Evolutionary conservation across 2,329 filamentous ascomycete genomes (phyloP).

Genomic region (Sclerotinia borealis): DNA sequence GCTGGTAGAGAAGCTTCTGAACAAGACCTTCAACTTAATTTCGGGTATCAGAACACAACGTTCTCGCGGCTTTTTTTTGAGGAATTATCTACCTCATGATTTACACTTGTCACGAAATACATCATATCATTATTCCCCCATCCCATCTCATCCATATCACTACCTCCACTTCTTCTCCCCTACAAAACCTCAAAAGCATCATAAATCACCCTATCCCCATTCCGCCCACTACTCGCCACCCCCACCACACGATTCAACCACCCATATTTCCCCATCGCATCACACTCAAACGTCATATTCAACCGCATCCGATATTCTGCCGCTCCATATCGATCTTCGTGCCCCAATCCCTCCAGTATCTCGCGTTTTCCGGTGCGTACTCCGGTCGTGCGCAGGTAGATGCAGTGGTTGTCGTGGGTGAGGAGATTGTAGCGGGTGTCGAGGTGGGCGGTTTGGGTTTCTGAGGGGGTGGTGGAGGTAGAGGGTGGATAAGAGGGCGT

Average conservation of each 20-base stretch:
- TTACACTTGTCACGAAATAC: no score
- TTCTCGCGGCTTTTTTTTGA: neutral
- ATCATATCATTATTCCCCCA: neutral
- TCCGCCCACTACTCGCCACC: slow-evolving; percentile 16
- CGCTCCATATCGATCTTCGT: neutral
- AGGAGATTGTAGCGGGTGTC: neutral
- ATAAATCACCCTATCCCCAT: slow-evolving; percentile 15
- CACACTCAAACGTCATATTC: slow-evolving; percentile 29
- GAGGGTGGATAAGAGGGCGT: slow-evolving; percentile 15
- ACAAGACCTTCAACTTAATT: neutral
- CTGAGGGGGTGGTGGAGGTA: neutral
- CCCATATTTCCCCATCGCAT: slow-evolving; percentile 24
- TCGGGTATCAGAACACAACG: neutral
- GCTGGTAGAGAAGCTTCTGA: neutral
- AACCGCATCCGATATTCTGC: slow-evolving; percentile 29
- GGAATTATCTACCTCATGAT: neutral
- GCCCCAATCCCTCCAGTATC: neutral
- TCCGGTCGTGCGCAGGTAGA: neutral
- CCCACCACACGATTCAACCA: slow-evolving; percentile 25
- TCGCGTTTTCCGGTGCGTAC: neutral
- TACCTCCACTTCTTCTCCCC: no score
- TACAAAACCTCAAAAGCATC: slow-evolving; percentile 17
- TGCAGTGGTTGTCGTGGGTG: neutral
- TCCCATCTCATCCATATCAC: no score
- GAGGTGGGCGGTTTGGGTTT: neutral